A percentile compares a stretch with the other conserved stretches of the same genome.
These are phyloP conservation scores for Falciphora oryzae DNA, from an alignment of 2,329 filamentous ascomycete genomes.

Conservation along the genomic window DNA sequence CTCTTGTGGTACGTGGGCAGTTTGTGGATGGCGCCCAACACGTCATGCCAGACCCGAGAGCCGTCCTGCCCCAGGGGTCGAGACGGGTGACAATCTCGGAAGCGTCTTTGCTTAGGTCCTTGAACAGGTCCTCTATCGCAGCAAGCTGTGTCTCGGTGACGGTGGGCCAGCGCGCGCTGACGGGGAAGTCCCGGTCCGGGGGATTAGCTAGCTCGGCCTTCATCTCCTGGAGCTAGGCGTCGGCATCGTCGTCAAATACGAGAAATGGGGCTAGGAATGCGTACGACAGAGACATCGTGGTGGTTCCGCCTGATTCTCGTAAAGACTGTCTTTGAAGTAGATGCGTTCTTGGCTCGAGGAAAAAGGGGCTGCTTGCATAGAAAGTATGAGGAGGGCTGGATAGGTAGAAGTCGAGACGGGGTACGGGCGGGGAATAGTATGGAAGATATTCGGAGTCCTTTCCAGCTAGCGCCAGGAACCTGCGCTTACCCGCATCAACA, in stretches of 20 bases:
- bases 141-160: not conserved
- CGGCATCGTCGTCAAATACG: not conserved
- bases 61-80: not conserved
- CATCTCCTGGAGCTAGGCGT: not conserved
- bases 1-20: no score
- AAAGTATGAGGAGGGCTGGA: no score
- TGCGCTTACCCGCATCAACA: not conserved
- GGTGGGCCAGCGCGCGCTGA: not conserved
- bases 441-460: not conserved
- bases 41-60: not conserved
- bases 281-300: no score
- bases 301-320: no score
- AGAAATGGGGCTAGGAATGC: no score
- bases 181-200: not conserved
- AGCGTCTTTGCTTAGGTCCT: not conserved
- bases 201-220: no score
- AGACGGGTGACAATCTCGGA: not conserved
- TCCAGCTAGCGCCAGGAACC: not conserved
- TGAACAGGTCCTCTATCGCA: not conserved
- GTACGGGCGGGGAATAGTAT: no score
- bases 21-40: not conserved
- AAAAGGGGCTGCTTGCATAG: no score
- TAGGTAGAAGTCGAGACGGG: no score
- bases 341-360: no score
- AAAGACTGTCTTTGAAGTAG: no score